These are phyloP conservation scores for Podaxis sp. DNA, from an alignment of 768 basidiomycete species.

Conservation along the genomic window DNA sequence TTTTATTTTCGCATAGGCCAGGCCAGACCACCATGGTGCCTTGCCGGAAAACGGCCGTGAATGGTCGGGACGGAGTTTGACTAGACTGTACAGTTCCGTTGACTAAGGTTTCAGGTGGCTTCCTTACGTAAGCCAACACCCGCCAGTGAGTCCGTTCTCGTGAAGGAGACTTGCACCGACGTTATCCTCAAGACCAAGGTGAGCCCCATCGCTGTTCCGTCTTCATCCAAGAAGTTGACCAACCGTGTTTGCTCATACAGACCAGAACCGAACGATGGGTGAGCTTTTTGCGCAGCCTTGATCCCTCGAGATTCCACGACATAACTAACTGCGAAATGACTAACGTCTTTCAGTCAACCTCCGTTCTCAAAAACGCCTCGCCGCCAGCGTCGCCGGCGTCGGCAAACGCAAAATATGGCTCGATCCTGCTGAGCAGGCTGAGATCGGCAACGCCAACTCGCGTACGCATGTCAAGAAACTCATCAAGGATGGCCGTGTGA, in stretches of 20 bases:
- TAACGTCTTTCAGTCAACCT: conserved; percentile 68
- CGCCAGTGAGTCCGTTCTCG: conserved; percentile 17
- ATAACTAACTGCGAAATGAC: background rate
- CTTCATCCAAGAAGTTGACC: conserved; percentile 8
- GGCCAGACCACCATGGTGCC: background rate
- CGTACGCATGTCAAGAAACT: conserved; percentile 97
- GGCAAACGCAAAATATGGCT: conserved; percentile 99
- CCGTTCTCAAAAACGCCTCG: conserved; percentile 97
- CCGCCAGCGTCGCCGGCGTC: conserved; percentile 91
- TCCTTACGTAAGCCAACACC: conserved; percentile 31
- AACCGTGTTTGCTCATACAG: conserved; percentile 13
- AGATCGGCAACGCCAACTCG: conserved; percentile 99
- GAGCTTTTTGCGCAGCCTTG: conserved; percentile 13
- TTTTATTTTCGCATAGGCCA: too few species aligned
- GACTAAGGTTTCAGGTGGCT: conserved; percentile 35
- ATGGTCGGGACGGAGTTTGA: conserved; percentile 4
- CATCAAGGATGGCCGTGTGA: conserved; percentile 95
- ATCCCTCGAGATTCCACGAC: background rate
- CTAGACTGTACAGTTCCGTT: conserved; percentile 22
- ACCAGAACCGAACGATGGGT: conserved; percentile 41
- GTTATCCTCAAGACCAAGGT: conserved; percentile 48
- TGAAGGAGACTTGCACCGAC: conserved; percentile 29
- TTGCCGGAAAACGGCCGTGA: background rate
- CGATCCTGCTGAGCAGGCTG: conserved; percentile 94
- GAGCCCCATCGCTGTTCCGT: conserved; percentile 17